Percentiles rank a stretch among this genome's conserved stretches.
Conservation (phyloP, 1,284 basidiomycete species). For the Cutaneotrichosporon arboriforme region DNA sequence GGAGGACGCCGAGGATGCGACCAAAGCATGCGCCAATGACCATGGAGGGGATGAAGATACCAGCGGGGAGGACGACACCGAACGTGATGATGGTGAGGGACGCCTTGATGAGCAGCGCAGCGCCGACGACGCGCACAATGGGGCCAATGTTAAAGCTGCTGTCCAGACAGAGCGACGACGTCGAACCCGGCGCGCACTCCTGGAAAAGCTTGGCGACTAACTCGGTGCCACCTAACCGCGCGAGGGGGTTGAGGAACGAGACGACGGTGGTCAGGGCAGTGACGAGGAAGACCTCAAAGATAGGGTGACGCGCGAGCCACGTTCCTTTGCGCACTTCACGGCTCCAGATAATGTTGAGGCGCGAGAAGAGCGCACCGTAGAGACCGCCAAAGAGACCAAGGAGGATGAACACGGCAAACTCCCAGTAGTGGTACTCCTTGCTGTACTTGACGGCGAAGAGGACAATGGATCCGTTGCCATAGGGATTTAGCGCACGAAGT, state of each 20-base stretch:
- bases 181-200: conserved; percentile 64
- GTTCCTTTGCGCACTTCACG: conserved; percentile 71
- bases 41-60: conserved; percentile 94
- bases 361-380: conserved; percentile 87
- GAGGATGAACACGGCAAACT: conserved; percentile 65
- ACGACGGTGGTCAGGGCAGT: conserved; percentile 68
- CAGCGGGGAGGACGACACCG: conserved; percentile 87
- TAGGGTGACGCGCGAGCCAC: conserved; percentile 72
- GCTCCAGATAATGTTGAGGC: conserved; percentile 81
- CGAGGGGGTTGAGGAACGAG: conserved; percentile 84
- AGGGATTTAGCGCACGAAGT: conserved; percentile 83
- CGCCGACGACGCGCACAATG: conserved; percentile 61
- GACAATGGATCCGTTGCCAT: conserved; percentile 57
- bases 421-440: conserved; percentile 47
- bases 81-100: conserved; percentile 85
- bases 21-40: conserved; percentile 96
- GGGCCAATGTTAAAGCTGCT: conserved; percentile 62
- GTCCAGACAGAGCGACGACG: conserved; percentile 66
- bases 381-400: conserved; percentile 85
- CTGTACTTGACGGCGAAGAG: conserved; percentile 47
- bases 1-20: conserved; percentile 73
- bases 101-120: conserved; percentile 76
- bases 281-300: conserved; percentile 77
- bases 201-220: conserved; percentile 79
- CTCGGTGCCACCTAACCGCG: conserved; percentile 90